Conservation (phyloP, 371 early-diverging fungal species). For the Mucor sp. region DNA sequence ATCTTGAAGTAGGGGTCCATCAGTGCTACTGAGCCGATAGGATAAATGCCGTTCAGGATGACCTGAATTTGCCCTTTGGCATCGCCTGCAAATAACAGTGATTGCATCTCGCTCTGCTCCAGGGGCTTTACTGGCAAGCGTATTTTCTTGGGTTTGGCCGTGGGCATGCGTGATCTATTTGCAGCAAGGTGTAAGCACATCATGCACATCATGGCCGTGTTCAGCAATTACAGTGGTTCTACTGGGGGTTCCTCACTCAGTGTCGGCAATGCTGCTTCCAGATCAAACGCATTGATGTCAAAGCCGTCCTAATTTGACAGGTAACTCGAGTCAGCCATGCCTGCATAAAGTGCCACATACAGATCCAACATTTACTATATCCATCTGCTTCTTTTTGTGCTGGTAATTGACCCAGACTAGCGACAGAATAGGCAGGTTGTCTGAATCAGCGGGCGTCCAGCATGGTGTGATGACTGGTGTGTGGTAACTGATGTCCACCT, state of each 20-base stretch:
- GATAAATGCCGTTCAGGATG: constrained; percentile 25
- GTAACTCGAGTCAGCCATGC: background rate
- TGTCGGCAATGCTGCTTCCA: constrained; percentile 9
- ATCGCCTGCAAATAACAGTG: constrained; percentile 19
- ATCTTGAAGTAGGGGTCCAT: background rate
- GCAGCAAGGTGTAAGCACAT: too few species aligned
- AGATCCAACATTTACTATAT: constrained; percentile 14
- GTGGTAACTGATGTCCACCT: constrained; percentile 13
- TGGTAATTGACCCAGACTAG: constrained; percentile 21
- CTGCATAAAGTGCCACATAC: background rate
- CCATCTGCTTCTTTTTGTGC: constrained; percentile 7
- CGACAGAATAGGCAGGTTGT: background rate
- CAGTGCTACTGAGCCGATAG: constrained; percentile 11
- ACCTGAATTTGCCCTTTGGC: constrained; percentile 14
- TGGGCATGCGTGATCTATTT: constrained; percentile 3
- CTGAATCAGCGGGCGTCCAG: constrained; percentile 1
- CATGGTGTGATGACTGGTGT: constrained; percentile 8
- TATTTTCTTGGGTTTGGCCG: background rate
- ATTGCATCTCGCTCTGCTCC: constrained; percentile 7
- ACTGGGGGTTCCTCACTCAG: constrained; percentile 15
- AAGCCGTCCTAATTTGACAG: constrained; percentile 22
- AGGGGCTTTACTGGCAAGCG: constrained; percentile 14
- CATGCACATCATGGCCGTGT: background rate
- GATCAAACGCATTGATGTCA: constrained; percentile 19
- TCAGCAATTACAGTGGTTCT: constrained; percentile 16